Evolutionary conservation across 1,284 basidiomycete species (phyloP).

Genomic region (Takashimella koratensis): DNA sequence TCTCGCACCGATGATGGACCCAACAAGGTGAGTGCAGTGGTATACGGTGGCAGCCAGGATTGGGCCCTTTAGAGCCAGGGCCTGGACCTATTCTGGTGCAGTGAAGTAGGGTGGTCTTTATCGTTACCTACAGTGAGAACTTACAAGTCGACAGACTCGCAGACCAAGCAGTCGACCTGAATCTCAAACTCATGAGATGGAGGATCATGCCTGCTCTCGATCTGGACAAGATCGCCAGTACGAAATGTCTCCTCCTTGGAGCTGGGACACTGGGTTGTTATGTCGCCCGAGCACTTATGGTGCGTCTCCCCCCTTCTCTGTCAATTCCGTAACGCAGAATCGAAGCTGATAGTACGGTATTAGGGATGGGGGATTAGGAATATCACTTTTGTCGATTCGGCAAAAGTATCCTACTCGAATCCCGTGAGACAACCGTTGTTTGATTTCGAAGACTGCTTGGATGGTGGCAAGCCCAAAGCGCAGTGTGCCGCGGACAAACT

Average conservation of each 20-base stretch:
- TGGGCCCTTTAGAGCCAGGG: too few relatives aligned
- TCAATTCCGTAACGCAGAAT: too few relatives aligned
- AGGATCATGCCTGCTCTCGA: slow-evolving; percentile 85
- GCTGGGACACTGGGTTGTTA: slow-evolving; percentile 97
- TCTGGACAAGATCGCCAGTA: slow-evolving; percentile 76
- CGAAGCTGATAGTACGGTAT: neutral
- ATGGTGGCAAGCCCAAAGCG: slow-evolving; percentile 91
- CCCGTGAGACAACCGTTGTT: slow-evolving; percentile 95
- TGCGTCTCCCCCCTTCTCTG: slow-evolving; percentile 47
- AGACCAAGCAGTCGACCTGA: slow-evolving; percentile 92
- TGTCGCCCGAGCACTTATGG: slow-evolving; percentile 84
- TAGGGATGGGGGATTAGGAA: slow-evolving; percentile 93
- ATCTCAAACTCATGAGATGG: slow-evolving; percentile 98
- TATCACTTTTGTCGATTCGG: slow-evolving; percentile 89
- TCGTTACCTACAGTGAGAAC: neutral
- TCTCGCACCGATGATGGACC: slow-evolving; percentile 94
- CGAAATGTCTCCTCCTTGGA: slow-evolving; percentile 80
- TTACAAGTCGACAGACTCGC: slow-evolving; percentile 62
- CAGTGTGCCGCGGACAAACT: slow-evolving; percentile 82
- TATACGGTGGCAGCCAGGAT: too few relatives aligned
- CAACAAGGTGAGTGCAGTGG: slow-evolving; percentile 54
- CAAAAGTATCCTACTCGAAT: slow-evolving; percentile 90
- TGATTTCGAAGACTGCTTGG: slow-evolving; percentile 88
- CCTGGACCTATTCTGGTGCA: too few relatives aligned
- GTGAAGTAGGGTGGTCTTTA: too few relatives aligned